A percentile compares a stretch with the other conserved stretches of the same genome.
These are phyloP conservation scores for Aspergillus melleus DNA, from an alignment of 2,329 filamentous ascomycete species.

Conservation along the genomic window DNA sequence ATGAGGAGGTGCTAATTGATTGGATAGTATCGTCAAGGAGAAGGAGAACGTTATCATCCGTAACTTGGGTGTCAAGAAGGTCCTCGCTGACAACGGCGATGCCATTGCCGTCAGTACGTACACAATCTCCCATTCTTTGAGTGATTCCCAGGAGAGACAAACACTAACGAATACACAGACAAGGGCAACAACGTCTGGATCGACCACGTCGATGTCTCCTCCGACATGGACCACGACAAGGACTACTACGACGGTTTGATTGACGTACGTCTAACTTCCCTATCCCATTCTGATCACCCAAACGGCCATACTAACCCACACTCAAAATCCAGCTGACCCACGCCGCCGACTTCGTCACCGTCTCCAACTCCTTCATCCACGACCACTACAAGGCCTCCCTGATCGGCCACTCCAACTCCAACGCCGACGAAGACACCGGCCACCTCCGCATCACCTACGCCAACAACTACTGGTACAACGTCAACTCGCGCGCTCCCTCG, in stretches of 20 bases:
- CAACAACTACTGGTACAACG: constrained; percentile 66
- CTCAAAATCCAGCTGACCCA: constrained; percentile 50
- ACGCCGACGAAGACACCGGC: constrained; percentile 59
- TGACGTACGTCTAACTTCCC: constrained; percentile 41
- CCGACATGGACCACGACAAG: constrained; percentile 61
- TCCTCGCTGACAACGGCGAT: constrained; percentile 58
- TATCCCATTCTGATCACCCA: not conserved
- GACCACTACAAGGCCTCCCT: constrained; percentile 65
- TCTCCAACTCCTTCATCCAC: constrained; percentile 55
- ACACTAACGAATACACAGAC: constrained; percentile 14
- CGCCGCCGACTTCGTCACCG: constrained; percentile 58
- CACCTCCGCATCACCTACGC: constrained; percentile 64
- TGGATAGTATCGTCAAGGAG: constrained; percentile 56
- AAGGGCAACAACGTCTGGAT: constrained; percentile 59
- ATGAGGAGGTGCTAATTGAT: constrained; percentile 16
- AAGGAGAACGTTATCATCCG: constrained; percentile 62
- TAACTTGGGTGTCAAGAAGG: constrained; percentile 61
- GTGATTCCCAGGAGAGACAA: not conserved
- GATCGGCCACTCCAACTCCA: constrained; percentile 60
- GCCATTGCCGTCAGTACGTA: constrained; percentile 57
- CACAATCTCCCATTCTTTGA: no score
- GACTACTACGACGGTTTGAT: constrained; percentile 70
- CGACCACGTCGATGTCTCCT: constrained; percentile 66
- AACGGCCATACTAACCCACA: not conserved
- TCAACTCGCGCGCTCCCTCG: constrained; percentile 64